Base-by-base conservation (phyloP, 805 yeast genomes). In the Millerago galiae region DNA sequence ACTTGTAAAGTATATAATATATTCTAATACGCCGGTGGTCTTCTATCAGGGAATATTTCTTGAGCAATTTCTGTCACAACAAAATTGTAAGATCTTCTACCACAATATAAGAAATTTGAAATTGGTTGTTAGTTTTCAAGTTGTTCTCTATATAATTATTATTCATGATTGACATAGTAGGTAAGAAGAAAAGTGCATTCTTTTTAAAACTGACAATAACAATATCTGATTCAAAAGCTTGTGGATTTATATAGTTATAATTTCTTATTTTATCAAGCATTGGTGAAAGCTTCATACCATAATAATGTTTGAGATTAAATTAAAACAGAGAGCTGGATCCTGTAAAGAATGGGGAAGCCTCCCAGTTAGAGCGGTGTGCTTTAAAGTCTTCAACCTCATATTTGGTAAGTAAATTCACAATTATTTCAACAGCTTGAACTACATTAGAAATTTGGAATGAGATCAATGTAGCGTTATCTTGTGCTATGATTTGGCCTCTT, bases 311-410 rank as follows among this genome's bases (percentile, higher is more conserved):
- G 16, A 47, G 15, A 8, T 34, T 10, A 47, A 14, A 3, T 42
- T 49, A 10, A 40, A 33, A 5, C 17, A 13, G 4, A 38, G 34
- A n/a, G 37, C 21, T 4, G 49, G 44, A 15, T 41, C 30, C 12
- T 42, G 44, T 9, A 47, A 25, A 4, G 37, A 34, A 26, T 34
- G 14, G 2, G 37, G 40, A 2, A 38, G 9, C 3, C 3, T 14
- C 24, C 17, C 34, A 34, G n/a, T 45, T 39, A 4, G n/a, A 6
- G 4, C 37, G 36, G 8, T 15, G 17, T 4, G 11, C 13, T 34
- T 40, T 40, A 29, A 40, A 42, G 11, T 33, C 35, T 4, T 42
- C 46, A n/a, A 47, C 40, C 11, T 37, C 28, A 9, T 31, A 36
- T 21, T 40, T 39, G 1, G 48, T 32, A 10, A 49, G 49, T 2